These are phyloP conservation scores for Boletus hoseneyae DNA, from an alignment of 1,284 basidiomycete species.

Conservation along the genomic window DNA sequence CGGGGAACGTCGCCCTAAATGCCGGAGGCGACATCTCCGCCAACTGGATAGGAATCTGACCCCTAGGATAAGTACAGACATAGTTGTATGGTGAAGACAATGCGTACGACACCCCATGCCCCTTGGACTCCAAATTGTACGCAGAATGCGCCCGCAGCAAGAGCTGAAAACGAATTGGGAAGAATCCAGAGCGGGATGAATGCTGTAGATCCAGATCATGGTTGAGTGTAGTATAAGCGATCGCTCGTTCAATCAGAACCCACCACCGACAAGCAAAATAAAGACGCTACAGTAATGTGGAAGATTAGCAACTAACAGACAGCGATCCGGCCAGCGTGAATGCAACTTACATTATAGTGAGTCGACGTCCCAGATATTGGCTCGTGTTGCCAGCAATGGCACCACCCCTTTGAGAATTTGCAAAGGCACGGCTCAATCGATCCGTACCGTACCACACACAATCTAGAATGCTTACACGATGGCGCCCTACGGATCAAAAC, in stretches of 20 bases:
- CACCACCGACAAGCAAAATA: slow-evolving; percentile 49
- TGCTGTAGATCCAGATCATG: slow-evolving; percentile 28
- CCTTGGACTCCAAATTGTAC: slow-evolving; percentile 88
- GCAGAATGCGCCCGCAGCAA: slow-evolving; percentile 81
- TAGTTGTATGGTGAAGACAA: neutral
- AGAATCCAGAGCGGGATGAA: slow-evolving; percentile 88
- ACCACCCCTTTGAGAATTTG: slow-evolving; percentile 56
- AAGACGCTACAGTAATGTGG: slow-evolving; percentile 6
- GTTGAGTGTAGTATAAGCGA: slow-evolving; percentile 49
- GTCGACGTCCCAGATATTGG: slow-evolving; percentile 84
- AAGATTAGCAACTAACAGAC: neutral
- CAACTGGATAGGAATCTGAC: slow-evolving; percentile 79
- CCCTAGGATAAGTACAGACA: neutral
- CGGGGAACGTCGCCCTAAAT: slow-evolving; percentile 92
- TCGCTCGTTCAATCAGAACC: slow-evolving; percentile 28
- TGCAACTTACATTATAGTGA: slow-evolving; percentile 70
- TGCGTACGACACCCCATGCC: slow-evolving; percentile 65
- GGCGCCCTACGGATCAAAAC: slow-evolving; percentile 54
- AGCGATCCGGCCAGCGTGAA: neutral
- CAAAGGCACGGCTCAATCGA: slow-evolving; percentile 8
- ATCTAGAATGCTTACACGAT: slow-evolving; percentile 44
- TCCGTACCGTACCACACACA: neutral
- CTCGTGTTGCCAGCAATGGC: slow-evolving; percentile 74
- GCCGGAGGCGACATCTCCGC: slow-evolving; percentile 89
- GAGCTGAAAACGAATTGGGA: slow-evolving; percentile 59